Evolutionary conservation across 768 basidiomycete species (phyloP).

Genomic region (Lanmaoa rubissima): DNA sequence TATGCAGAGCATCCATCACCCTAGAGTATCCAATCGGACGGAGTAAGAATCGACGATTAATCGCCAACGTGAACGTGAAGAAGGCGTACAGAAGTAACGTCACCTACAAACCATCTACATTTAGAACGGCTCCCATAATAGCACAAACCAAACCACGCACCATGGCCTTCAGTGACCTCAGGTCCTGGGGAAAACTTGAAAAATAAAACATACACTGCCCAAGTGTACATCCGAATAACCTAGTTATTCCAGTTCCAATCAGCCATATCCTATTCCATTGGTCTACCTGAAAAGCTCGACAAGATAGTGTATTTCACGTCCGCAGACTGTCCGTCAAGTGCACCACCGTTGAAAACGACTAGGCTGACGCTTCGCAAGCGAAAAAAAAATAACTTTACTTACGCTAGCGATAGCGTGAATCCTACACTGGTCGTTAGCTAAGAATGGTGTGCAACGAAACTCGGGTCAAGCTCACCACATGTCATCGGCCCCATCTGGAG

Average conservation of each 20-base stretch:
- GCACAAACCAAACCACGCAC: too few species aligned
- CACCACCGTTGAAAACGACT: neutral
- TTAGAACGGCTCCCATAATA: neutral
- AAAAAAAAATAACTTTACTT: neutral
- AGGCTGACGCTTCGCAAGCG: neutral
- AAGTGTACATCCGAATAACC: too few species aligned
- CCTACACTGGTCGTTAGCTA: neutral
- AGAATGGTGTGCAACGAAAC: too few species aligned
- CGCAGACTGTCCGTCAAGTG: neutral
- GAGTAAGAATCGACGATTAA: neutral
- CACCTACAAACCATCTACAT: neutral
- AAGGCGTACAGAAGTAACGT: too few species aligned
- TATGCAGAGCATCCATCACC: slow-evolving; percentile 1
- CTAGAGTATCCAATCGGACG: neutral
- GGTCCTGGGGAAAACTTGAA: too few species aligned
- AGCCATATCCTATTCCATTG: neutral
- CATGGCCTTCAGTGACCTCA: too few species aligned
- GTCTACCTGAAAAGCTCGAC: neutral
- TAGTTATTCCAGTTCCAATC: too few species aligned
- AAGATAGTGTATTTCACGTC: neutral
- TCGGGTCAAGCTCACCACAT: slow-evolving; percentile 4
- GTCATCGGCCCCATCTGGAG: neutral
- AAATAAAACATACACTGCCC: too few species aligned
- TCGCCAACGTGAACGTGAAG: neutral
- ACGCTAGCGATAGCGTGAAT: slow-evolving; percentile 1